A percentile compares a stretch with the other conserved stretches of the same genome.
These are phyloP conservation scores for Neurospora sp. DNA, from an alignment of 495 filamentous ascomycete genomes.

Conservation along the genomic window DNA sequence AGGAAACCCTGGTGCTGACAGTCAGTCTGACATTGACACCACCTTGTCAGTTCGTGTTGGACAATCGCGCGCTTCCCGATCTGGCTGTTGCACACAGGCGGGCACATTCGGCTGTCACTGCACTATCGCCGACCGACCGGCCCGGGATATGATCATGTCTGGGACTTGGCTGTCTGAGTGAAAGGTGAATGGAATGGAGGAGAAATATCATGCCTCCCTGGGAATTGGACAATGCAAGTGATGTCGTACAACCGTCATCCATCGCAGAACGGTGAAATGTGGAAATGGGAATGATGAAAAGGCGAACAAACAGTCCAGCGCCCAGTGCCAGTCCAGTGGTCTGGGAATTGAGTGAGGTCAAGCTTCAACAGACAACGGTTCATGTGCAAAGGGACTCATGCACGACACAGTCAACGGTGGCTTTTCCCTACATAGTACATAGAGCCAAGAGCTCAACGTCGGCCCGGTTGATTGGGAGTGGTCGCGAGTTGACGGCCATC, in stretches of 20 bases:
- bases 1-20: neutral
- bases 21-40: neutral
- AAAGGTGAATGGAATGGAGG: neutral
- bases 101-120: neutral
- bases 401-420: neutral
- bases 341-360: neutral
- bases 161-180: neutral
- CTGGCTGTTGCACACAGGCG: neutral
- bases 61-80: constrained; percentile 1
- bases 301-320: neutral
- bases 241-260: no score
- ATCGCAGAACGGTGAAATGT: neutral
- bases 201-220: neutral
- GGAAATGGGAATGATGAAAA: neutral
- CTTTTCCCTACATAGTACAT: neutral
- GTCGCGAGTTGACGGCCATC: neutral
- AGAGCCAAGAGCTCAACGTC: neutral
- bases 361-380: neutral
- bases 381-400: neutral
- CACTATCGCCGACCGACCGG: neutral
- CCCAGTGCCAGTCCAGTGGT: neutral
- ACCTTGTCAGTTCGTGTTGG: constrained; percentile 1
- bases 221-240: neutral
- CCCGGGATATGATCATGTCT: no score
- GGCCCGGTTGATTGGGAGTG: neutral